phyloP scores from a whole-genome alignment of 345 rosid species.

The Rhodomyrtus tomentosa region DNA sequence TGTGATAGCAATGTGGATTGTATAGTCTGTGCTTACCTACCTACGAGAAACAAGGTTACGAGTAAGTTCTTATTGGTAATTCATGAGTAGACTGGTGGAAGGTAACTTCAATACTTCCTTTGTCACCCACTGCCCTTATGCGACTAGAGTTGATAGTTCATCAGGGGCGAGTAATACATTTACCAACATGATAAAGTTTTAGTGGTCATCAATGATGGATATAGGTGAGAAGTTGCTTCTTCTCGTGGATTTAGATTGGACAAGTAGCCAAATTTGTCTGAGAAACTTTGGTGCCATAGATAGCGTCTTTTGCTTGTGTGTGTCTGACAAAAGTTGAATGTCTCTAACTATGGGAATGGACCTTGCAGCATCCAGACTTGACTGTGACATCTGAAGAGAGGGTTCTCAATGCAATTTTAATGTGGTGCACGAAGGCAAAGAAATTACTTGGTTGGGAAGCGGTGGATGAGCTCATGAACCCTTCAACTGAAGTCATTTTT shows the following conservation, averaged over 20 bases:
- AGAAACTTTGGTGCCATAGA: neutral
- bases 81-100: neutral
- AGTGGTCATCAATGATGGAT: neutral
- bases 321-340: neutral
- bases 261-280: neutral
- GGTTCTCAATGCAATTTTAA: constrained; percentile 76
- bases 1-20: neutral
- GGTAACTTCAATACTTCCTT: neutral
- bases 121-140: neutral
- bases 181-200: neutral
- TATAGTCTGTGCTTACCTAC: neutral
- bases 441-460: constrained; percentile 59
- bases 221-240: neutral
- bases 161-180: neutral
- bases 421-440: constrained; percentile 79
- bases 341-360: constrained; percentile 9
- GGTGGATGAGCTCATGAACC: constrained; percentile 38
- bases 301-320: neutral
- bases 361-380: constrained; percentile 80
- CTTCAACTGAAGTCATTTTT: constrained; percentile 33
- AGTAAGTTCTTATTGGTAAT: neutral
- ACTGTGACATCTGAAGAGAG: constrained; percentile 92
- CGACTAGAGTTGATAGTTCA: neutral
- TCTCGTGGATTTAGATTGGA: neutral
- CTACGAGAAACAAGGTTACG: neutral